Base-by-base conservation (phyloP, 2,329 filamentous ascomycete species). In the Metarhizium anisopliae region DNA sequence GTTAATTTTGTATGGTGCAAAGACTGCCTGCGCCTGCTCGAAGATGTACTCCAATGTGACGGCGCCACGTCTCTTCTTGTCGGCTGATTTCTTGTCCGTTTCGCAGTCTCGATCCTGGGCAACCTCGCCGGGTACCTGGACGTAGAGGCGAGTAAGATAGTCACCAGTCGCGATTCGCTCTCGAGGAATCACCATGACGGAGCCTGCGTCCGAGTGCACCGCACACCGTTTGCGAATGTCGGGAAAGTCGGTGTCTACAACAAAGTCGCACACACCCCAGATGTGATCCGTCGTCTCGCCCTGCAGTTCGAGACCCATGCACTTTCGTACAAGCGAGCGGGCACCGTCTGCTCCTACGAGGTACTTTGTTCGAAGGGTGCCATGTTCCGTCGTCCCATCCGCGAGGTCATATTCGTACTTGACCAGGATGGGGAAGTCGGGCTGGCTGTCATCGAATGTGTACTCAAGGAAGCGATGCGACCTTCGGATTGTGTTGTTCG, bases 1-100 rank as follows among this genome's bases (percentile, higher is more conserved):
- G 1, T 70, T 65, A 1, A 78, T 63, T 7, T 59, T 66, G 59
- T 74, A 77, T 0, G 75, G 74, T 25, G 67, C 64, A 50, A 77
- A 67, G 51, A 77, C 76, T 52, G 69, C 65, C 55, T 66, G 70
- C 4, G 80, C 80, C 47, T 76, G 73, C 50, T 74, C 68, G 70
- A 84, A 83, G 11, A 86, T 81, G 56, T 81, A 83, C 8, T 84
- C 79, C 52, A 59, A 56, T 0, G 60, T 63, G 36, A 63, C 40
- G 40, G 40, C 40, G 40, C 40, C 40, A 8, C 40, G 40, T 18
- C 40, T 43, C 40, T n/a, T 43, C 16, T 59, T 43, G 52, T 52
- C 32, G 35, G 25, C 43, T 32, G 40, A 11, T 49, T 54, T 56
- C 51, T 59, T 47, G 50, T 49, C 50, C n/a, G 40, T 43, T 14